Evolutionary conservation across 495 filamentous ascomycete genomes (phyloP), one percentile per base, ranked within the genome.

Genomic region (Pyronema domesticum): DNA sequence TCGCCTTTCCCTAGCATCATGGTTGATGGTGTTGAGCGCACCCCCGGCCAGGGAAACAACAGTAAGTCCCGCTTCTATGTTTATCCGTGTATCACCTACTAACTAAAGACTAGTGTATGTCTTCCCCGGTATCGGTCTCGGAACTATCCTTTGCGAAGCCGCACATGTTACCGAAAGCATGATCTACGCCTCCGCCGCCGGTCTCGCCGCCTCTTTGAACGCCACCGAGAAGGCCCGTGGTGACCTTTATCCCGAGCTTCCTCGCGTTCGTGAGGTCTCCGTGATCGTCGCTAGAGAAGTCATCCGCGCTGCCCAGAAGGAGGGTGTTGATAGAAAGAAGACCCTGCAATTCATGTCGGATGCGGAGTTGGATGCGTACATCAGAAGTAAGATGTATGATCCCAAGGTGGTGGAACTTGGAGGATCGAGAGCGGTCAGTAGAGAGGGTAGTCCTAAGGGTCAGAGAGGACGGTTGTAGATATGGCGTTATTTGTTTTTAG

Each of bases 51-150:
- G 73, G 91, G 83, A 51, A 78, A 77, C 39, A 57, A 46, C 52
- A 54, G 23, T 30, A 30, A 30, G 23, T 30, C 23, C 23, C 23
- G 23, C 23, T 30, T 30, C 23, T 30, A 30, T 30, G 5, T 30
- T 30, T 23, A 8, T 6, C 19, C 0, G 6, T 1, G 6, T n/a
- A 35, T 6, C 14, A 30, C 23, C 11, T 37, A 70, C 68, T 76
- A 46, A 84, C 83, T 71, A 85, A 85, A 85, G 74, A 83, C 23
- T 30, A 30, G 23, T 85, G 73, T 98, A 95, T 61, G 87, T 98
- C 46, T 98, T 98, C 80, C 91, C 91, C 3, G 91, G 91, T 64
- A 88, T 98, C 57, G 91, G 91, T 37, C 79, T 96, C 35, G 91
- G 88, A 55, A 86, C 89, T 56, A 95, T 98, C 64, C 81, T 98